Base-by-base conservation (phyloP, 495 filamentous ascomycete genomes). In the Aspergillus wentii region DNA sequence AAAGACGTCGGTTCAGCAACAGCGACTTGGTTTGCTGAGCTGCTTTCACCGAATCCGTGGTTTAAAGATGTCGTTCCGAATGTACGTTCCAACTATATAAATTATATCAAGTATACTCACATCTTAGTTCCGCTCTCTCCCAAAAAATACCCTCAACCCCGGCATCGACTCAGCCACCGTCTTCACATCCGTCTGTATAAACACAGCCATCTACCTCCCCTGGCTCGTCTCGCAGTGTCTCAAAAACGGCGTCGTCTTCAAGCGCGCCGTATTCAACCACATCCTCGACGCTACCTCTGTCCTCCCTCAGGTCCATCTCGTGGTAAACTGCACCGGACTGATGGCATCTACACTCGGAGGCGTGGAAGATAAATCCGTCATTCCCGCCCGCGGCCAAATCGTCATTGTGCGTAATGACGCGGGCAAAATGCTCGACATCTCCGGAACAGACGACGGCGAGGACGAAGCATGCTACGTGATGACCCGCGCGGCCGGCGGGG, bases 161-260 rank as follows among this genome's bases (percentile, higher is more conserved):
- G 80, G 72, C 5, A 74, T 79, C 25, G 78, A 86, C 38, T 82
- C 78, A n/a, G 91, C 73, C 4, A 85, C 77, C 30, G 62, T 71
- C 27, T 95, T 89, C 57, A 85, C 74, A 5, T 89, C 85, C 0
- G 83, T 94, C 23, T 96, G 90, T 61, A 91, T 98, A 55, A 96
- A 98, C 66, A 82, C 83, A 1, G 79, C 85, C 32, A 46, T 95
- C 32, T 96, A 96, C 66, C 75, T 94, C 11, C 80, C 85, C 1
- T 96, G 85, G 75, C 75, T 96, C 0, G 59, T 83, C 0, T 78
- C 78, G 0, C 82, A 91, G 57, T 95, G 86, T 62, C 65, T 81
- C 13, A 75, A 74, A 50, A 69, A 72, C 14, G 87, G 86, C 13
- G 82, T 83, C 2, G 62, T 76, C 3, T 66, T 98, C 52, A 75